Evolutionary conservation across 495 filamentous ascomycete genomes (phyloP).

Genomic region (Tricharina praecox): DNA sequence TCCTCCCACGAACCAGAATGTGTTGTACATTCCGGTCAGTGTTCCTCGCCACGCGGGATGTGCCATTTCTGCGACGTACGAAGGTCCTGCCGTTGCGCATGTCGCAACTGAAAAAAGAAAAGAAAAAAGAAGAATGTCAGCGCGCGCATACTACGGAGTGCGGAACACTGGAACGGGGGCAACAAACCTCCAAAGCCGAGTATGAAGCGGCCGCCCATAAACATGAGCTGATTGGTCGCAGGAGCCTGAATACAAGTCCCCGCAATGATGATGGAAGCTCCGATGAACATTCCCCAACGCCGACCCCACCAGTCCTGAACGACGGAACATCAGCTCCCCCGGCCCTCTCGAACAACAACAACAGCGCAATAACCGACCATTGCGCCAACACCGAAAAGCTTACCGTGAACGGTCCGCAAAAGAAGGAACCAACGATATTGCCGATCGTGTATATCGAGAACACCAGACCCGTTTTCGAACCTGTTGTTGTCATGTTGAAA

Average conservation of each 20-base stretch:
- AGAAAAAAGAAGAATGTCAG: too few relatives aligned
- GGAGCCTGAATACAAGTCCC: slow-evolving; percentile 37
- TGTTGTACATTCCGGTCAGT: slow-evolving; percentile 45
- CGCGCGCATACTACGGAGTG: not conserved
- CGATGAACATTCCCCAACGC: slow-evolving; percentile 40
- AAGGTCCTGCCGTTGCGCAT: slow-evolving; percentile 49
- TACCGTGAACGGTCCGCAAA: slow-evolving; percentile 29
- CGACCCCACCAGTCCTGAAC: slow-evolving; percentile 34
- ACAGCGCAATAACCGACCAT: too few relatives aligned
- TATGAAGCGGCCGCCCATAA: slow-evolving; percentile 61
- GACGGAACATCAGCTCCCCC: not conserved
- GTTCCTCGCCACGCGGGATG: slow-evolving; percentile 55
- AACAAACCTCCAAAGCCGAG: slow-evolving; percentile 44
- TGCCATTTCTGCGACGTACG: slow-evolving; percentile 57
- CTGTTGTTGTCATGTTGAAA: slow-evolving; percentile 18
- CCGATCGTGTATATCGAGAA: slow-evolving; percentile 37
- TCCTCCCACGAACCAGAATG: slow-evolving; percentile 28
- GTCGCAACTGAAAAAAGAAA: slow-evolving; percentile 36
- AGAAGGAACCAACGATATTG: slow-evolving; percentile 35
- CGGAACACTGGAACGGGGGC: not conserved
- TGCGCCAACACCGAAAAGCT: not conserved
- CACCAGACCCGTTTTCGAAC: slow-evolving; percentile 32
- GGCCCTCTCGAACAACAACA: not conserved
- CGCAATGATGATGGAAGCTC: slow-evolving; percentile 35
- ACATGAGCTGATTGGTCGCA: slow-evolving; percentile 35